Evolutionary conservation across 192 early-diverging fungal species (phyloP).

Genomic region (Linderina pennispora): DNA sequence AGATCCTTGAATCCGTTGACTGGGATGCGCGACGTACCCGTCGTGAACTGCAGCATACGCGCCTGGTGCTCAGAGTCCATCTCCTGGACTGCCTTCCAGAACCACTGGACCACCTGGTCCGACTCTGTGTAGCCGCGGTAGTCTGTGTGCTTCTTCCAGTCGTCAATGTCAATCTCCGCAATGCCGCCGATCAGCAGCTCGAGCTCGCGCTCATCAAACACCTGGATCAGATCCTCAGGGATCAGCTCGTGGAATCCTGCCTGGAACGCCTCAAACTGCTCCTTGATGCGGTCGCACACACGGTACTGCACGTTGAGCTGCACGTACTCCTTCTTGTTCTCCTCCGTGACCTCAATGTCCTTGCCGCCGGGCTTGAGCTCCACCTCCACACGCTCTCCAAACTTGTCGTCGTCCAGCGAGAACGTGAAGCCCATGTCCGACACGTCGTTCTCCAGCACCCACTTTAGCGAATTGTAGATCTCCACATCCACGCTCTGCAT

Average conservation of each 20-base stretch:
- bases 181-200: constrained; percentile 97
- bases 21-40: constrained; percentile 95
- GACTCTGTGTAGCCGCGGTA: constrained; percentile 97
- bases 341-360: constrained; percentile 92
- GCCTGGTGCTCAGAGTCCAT: constrained; percentile 95
- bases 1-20: constrained; percentile 99
- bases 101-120: constrained; percentile 92
- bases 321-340: constrained; percentile 95
- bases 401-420: constrained; percentile 90
- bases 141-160: constrained; percentile 99
- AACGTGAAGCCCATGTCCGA: constrained; percentile 83
- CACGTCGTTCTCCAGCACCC: constrained; percentile 93
- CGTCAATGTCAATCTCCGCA: constrained; percentile 93
- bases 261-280: constrained; percentile 94
- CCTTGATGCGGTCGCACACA: constrained; percentile 84
- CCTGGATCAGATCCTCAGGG: constrained; percentile 88
- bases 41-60: constrained; percentile 93
- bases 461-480: constrained; percentile 83
- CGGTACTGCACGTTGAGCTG: constrained; percentile 85
- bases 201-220: constrained; percentile 97
- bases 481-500: constrained; percentile 95
- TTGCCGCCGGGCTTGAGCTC: constrained; percentile 85
- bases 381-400: constrained; percentile 81
- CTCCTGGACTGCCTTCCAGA: constrained; percentile 86
- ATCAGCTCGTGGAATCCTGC: constrained; percentile 94